These are phyloP conservation scores for Lentinula boryana DNA, from an alignment of 768 basidiomycete species.

Conservation along the genomic window DNA sequence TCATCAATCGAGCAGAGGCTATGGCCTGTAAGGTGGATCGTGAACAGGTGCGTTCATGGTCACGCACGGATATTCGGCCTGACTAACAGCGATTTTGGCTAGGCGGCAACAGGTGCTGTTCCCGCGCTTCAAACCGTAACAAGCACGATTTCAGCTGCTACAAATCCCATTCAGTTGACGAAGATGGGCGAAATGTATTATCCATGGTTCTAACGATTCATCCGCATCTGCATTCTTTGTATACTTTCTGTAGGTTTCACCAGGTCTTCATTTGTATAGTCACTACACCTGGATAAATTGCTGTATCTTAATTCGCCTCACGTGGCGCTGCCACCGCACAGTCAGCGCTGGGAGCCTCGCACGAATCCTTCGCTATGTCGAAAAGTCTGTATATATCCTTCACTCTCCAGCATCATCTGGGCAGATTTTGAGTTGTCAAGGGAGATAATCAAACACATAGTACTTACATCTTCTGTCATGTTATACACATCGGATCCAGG, in stretches of 20 bases:
- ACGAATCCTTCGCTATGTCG: constrained; percentile 73
- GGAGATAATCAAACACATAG: neutral
- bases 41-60: constrained; percentile 51
- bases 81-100: neutral
- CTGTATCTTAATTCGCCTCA: neutral
- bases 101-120: constrained; percentile 23
- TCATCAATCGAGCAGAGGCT: constrained; percentile 75
- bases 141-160: constrained; percentile 78
- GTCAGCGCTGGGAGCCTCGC: constrained; percentile 20
- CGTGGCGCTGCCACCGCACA: neutral
- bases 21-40: constrained; percentile 86
- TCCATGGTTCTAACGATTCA: constrained; percentile 67
- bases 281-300: neutral
- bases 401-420: constrained; percentile 76
- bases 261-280: neutral
- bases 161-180: constrained; percentile 78
- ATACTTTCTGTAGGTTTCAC: too few relatives aligned
- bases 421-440: neutral
- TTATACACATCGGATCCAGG: constrained; percentile 79
- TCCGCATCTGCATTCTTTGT: neutral
- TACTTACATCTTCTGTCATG: constrained; percentile 88
- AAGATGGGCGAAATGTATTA: constrained; percentile 83
- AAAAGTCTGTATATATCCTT: constrained; percentile 59
- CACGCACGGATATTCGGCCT: neutral
- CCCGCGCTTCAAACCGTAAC: constrained; percentile 80